Percentiles rank a stretch among this genome's conserved stretches.
Conservation (phyloP, 2,329 filamentous ascomycete species). For the Verticillium klebahnii region DNA sequence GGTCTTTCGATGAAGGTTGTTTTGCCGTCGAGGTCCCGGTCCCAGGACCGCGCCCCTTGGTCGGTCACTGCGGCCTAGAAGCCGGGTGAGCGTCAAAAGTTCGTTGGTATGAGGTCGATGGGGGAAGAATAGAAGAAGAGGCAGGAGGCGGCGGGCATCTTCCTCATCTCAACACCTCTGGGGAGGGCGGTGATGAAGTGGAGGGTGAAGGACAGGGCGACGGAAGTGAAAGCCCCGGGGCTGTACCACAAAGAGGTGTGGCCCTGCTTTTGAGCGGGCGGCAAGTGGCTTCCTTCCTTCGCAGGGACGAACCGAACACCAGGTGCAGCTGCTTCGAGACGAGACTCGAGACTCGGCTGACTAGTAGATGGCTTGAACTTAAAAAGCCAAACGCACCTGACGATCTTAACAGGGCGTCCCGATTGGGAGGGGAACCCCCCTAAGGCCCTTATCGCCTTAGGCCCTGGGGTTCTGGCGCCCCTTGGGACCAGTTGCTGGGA, state of each 20-base stretch:
- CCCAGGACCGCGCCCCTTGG: not conserved
- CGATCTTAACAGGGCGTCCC: not conserved
- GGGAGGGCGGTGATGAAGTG: too few species aligned
- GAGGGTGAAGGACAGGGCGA: too few species aligned
- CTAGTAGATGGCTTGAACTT: not conserved
- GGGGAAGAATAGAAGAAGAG: not conserved
- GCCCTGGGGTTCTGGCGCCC: not conserved
- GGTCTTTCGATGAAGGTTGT: too few species aligned
- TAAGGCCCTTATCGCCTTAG: too few species aligned
- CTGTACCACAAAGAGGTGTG: too few species aligned
- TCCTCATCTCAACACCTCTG: too few species aligned
- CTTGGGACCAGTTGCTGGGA: not conserved
- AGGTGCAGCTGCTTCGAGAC: not conserved
- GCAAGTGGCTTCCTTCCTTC: not conserved
- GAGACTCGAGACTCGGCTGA: not conserved
- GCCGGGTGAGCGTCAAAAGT: not conserved
- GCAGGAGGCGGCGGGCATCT: not conserved
- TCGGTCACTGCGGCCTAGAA: not conserved
- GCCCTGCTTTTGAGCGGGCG: not conserved
- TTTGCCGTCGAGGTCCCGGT: not conserved
- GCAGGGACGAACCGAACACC: not conserved
- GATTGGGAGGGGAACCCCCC: not conserved
- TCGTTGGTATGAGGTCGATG: not conserved
- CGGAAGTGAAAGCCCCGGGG: too few species aligned
- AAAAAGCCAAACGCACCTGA: not conserved